phyloP scores from a whole-genome alignment of 192 early-diverging fungal species.

The Backusella liffmaniae region DNA sequence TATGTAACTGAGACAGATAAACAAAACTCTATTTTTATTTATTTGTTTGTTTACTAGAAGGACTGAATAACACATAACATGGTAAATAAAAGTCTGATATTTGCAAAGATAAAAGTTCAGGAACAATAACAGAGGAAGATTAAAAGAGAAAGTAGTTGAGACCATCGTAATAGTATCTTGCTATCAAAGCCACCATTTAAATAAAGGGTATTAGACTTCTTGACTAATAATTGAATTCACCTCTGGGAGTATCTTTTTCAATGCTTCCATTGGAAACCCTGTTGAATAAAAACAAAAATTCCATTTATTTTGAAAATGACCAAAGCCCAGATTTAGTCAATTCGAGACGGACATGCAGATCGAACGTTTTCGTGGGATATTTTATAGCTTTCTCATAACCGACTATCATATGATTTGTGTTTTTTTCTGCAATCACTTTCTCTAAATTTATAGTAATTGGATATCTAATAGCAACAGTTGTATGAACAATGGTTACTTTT shows the following conservation, averaged over 20 bases:
- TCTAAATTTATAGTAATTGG: not conserved
- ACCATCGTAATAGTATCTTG: too few species aligned
- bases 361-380: not conserved
- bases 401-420: not conserved
- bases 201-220: too few species aligned
- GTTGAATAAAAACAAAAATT: not conserved
- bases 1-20: slow-evolving; percentile 3
- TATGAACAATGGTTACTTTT: too few species aligned
- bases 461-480: too few species aligned
- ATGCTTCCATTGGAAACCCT: not conserved
- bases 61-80: not conserved
- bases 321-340: not conserved
- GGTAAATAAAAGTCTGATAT: not conserved
- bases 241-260: too few species aligned
- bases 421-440: not conserved
- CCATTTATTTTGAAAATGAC: not conserved
- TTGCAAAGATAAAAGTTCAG: not conserved
- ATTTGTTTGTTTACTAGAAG: not conserved
- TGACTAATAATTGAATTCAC: too few species aligned
- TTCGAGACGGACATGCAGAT: not conserved
- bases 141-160: too few species aligned
- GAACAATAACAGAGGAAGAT: not conserved
- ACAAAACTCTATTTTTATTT: slow-evolving; percentile 5
- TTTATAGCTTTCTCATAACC: not conserved
- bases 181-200: too few species aligned